Conservation (phyloP, 75 land plant species). For the Selaginella moellendorffii region DNA sequence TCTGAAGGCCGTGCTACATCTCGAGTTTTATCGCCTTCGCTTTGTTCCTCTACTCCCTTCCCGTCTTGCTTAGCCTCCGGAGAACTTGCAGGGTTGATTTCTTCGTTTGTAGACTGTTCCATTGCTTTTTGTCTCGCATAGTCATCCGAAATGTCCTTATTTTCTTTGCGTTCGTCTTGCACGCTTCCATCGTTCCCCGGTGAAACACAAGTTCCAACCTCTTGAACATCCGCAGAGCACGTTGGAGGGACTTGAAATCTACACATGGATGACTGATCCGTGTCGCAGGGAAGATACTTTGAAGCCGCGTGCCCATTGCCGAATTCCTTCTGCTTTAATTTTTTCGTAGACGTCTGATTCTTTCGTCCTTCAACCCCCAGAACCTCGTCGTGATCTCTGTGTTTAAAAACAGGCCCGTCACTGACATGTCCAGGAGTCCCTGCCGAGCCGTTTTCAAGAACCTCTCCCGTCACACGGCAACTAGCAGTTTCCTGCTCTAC, state of each 20-base stretch:
- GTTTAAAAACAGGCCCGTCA: not conserved
- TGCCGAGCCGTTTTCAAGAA: not conserved
- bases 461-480: no score
- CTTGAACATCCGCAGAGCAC: not conserved
- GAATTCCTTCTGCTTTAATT: not conserved
- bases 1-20: no score
- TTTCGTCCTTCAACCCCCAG: not conserved
- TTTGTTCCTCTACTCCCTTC: constrained; percentile 13
- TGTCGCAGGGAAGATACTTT: not conserved
- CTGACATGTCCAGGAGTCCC: not conserved
- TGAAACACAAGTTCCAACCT: not conserved
- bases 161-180: no score
- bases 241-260: no score
- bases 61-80: not conserved
- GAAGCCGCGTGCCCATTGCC: not conserved
- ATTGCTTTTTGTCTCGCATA: no score
- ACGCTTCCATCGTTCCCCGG: no score
- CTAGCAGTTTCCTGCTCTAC: not conserved
- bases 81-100: no score
- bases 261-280: not conserved
- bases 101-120: no score
- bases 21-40: no score
- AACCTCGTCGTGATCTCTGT: not conserved
- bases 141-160: no score
- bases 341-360: not conserved